A percentile compares a stretch with the other conserved stretches of the same genome.
Evolutionary conservation across 164 flowering plant species (phyloP).

Genomic region (Chimonanthus salicifolius): DNA sequence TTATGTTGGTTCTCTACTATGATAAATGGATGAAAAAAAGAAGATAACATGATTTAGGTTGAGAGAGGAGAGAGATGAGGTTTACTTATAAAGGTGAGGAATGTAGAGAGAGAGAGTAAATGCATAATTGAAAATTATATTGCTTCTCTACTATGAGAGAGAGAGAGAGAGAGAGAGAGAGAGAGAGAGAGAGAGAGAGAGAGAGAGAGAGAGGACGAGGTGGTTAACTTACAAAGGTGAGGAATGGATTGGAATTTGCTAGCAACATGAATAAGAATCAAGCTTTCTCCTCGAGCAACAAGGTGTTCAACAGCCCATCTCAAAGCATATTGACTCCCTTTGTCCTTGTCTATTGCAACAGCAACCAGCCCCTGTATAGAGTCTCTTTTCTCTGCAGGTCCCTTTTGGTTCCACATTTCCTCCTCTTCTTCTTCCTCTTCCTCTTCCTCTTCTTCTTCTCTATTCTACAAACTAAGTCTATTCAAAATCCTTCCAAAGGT

Average conservation of each 20-base stretch:
- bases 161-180: background rate
- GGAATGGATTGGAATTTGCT: constrained; percentile 21
- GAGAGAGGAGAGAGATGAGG: background rate
- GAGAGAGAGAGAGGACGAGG: constrained; percentile 15
- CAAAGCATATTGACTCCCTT: constrained; percentile 65
- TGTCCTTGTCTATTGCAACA: constrained; percentile 75
- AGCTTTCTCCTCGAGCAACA: constrained; percentile 38
- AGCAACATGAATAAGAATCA: constrained; percentile 59
- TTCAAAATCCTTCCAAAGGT: background rate
- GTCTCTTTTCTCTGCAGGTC: constrained; percentile 13
- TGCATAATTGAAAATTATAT: background rate
- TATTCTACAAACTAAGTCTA: background rate
- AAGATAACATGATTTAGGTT: no score
- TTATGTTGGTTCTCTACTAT: background rate
- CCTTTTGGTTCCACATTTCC: constrained; percentile 7
- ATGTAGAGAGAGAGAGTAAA: background rate
- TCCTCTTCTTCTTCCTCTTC: constrained; percentile 11
- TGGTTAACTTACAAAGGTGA: constrained; percentile 16
- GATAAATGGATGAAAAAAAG: background rate
- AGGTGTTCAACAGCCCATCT: constrained; percentile 70
- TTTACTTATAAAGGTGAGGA: background rate
- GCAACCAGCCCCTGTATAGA: constrained; percentile 37
- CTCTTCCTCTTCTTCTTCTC: background rate
- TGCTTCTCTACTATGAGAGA: background rate
- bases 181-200: background rate